Conservation (phyloP, 805 yeast genomes). For the Candida ipomoeae region DNA sequence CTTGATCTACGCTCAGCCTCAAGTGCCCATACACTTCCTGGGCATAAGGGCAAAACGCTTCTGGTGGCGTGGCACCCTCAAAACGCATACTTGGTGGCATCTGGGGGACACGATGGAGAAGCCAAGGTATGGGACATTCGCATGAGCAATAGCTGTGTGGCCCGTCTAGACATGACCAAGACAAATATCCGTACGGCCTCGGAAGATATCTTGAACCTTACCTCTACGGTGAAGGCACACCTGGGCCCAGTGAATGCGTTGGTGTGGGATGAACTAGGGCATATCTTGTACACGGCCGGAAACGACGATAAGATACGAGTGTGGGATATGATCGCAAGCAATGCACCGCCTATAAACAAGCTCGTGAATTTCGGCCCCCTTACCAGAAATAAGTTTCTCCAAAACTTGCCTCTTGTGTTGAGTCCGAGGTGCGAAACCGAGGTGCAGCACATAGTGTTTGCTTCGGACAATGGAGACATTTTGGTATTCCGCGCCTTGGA, state of each 20-base stretch:
- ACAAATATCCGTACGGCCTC: slow-evolving; percentile 26
- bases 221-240: slow-evolving; percentile 57
- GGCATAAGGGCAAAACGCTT: slow-evolving; percentile 54
- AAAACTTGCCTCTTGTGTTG: slow-evolving; percentile 48
- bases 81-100: slow-evolving; percentile 56
- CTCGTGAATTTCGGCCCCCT: slow-evolving; percentile 75
- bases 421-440: slow-evolving; percentile 51
- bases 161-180: slow-evolving; percentile 55
- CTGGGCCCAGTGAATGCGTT: slow-evolving; percentile 75
- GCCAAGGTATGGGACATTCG: slow-evolving; percentile 85
- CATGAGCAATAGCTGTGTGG: slow-evolving; percentile 57
- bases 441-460: slow-evolving; percentile 57
- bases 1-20: slow-evolving; percentile 72
- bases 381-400: slow-evolving; percentile 57
- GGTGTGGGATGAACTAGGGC: slow-evolving; percentile 67
- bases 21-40: slow-evolving; percentile 65
- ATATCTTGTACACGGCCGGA: slow-evolving; percentile 61
- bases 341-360: slow-evolving; percentile 49
- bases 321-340: slow-evolving; percentile 58
- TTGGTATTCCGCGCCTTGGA: slow-evolving; percentile 53
- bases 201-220: slow-evolving; percentile 22
- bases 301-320: slow-evolving; percentile 75
- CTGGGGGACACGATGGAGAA: slow-evolving; percentile 81
- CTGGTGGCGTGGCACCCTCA: slow-evolving; percentile 74
- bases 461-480: slow-evolving; percentile 73